These are phyloP conservation scores for Globisporangium okanoganense DNA, from an alignment of 352 stramenopile species.

Conservation along the genomic window DNA sequence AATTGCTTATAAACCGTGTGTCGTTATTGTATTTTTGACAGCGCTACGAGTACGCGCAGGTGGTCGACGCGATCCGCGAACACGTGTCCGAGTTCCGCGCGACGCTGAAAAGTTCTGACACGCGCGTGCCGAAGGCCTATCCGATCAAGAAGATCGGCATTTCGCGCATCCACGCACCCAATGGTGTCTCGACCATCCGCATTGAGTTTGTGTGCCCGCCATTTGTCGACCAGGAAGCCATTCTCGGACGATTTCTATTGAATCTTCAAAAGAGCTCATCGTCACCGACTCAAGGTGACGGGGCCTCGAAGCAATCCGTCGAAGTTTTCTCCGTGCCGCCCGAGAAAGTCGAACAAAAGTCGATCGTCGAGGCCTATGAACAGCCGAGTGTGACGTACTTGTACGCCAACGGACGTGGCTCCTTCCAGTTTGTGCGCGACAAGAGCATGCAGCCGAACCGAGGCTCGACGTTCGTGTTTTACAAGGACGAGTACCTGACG, in stretches of 20 bases:
- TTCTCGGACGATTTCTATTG: conserved; percentile 65
- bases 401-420: conserved; percentile 69
- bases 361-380: conserved; percentile 60
- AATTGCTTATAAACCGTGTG: neutral
- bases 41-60: conserved; percentile 60
- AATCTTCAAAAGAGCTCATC: conserved; percentile 35
- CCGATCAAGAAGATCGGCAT: conserved; percentile 84
- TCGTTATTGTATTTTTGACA: conserved; percentile 17
- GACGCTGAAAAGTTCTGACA: conserved; percentile 69
- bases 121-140: conserved; percentile 68
- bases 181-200: conserved; percentile 80
- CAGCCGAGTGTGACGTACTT: conserved; percentile 70
- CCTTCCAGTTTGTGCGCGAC: conserved; percentile 78
- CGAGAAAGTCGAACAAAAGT: conserved; percentile 38
- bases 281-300: neutral
- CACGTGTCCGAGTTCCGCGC: conserved; percentile 75
- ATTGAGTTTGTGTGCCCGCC: conserved; percentile 78
- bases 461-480: conserved; percentile 71
- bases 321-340: conserved; percentile 51
- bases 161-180: conserved; percentile 70
- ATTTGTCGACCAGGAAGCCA: conserved; percentile 72
- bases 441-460: conserved; percentile 29
- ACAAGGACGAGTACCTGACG: conserved; percentile 82
- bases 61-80: conserved; percentile 63
- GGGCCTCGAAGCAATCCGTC: conserved; percentile 31